Evolutionary conservation across 768 basidiomycete genomes (phyloP).

Genomic region (Suillus hirtellus): DNA sequence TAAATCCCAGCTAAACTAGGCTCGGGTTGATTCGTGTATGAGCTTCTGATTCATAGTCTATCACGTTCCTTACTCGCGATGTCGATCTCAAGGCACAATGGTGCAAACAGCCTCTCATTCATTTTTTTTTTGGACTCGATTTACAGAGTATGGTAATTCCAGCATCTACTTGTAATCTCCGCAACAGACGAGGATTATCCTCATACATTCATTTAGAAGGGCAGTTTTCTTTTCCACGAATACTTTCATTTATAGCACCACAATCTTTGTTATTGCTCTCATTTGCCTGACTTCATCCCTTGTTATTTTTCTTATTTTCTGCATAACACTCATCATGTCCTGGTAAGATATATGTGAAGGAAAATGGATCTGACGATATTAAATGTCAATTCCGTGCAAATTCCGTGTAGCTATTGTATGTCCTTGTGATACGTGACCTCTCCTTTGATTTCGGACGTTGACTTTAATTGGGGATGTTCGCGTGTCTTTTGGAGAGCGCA

Average conservation of each 20-base stretch:
- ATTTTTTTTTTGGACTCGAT: neutral
- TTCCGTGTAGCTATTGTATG: no score
- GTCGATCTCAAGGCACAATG: conserved; percentile 4
- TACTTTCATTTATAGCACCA: neutral
- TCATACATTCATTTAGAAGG: neutral
- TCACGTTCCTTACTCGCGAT: neutral
- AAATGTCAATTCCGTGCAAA: no score
- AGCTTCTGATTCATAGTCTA: neutral
- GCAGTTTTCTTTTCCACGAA: neutral
- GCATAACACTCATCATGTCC: neutral
- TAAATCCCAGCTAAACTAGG: neutral
- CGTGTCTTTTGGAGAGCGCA: neutral
- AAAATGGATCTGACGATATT: neutral
- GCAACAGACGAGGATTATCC: neutral
- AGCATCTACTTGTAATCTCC: neutral
- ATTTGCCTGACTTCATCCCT: neutral
- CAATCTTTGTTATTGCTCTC: neutral
- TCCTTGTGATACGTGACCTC: neutral
- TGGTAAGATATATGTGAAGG: neutral
- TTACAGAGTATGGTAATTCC: neutral
- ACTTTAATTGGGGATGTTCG: no score
- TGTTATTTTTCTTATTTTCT: neutral
- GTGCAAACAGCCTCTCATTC: conserved; percentile 5
- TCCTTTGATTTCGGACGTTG: no score
- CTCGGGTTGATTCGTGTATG: neutral